phyloP scores from a whole-genome alignment of 1,284 basidiomycete species.

The Neotropicomus parvogracilis region DNA sequence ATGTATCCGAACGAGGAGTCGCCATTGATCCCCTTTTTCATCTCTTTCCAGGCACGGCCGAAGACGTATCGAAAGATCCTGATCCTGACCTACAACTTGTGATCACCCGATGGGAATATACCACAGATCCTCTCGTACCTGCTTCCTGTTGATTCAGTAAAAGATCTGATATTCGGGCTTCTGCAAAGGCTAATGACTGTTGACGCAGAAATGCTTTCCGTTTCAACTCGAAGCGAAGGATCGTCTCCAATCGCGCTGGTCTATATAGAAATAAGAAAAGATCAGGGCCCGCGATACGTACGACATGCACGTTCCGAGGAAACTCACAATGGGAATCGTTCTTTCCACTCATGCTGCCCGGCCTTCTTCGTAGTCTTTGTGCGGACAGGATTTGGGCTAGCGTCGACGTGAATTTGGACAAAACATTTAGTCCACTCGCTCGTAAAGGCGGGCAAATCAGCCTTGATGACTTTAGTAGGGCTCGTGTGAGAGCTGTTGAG shows the following conservation, averaged over 20 bases:
- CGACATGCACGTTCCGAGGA: not conserved
- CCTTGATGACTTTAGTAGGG: constrained; percentile 21
- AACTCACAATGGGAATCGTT: constrained; percentile 23
- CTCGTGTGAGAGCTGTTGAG: not conserved
- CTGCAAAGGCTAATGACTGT: constrained; percentile 15
- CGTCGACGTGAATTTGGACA: constrained; percentile 23
- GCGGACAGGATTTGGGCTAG: constrained; percentile 6
- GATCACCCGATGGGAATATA: not conserved
- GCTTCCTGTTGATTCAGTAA: constrained; percentile 6
- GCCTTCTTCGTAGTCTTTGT: constrained; percentile 18
- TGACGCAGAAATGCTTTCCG: constrained; percentile 17
- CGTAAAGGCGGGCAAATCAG: constrained; percentile 20
- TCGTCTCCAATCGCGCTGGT: constrained; percentile 13
- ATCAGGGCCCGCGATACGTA: no score
- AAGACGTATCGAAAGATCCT: constrained; percentile 19
- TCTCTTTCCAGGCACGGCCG: constrained; percentile 5
- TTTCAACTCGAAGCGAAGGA: constrained; percentile 27
- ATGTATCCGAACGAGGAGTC: constrained; percentile 24
- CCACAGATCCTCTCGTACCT: constrained; percentile 9
- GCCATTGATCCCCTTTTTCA: constrained; percentile 9
- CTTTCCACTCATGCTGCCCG: constrained; percentile 22
- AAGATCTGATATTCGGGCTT: constrained; percentile 19
- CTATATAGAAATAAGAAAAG: constrained; percentile 2
- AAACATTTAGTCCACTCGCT: constrained; percentile 27
- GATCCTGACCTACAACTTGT: constrained; percentile 9